Evolutionary conservation across 768 basidiomycete species (phyloP), one percentile per base, ranked within the genome.

Genomic region (Lentinula edodes): DNA sequence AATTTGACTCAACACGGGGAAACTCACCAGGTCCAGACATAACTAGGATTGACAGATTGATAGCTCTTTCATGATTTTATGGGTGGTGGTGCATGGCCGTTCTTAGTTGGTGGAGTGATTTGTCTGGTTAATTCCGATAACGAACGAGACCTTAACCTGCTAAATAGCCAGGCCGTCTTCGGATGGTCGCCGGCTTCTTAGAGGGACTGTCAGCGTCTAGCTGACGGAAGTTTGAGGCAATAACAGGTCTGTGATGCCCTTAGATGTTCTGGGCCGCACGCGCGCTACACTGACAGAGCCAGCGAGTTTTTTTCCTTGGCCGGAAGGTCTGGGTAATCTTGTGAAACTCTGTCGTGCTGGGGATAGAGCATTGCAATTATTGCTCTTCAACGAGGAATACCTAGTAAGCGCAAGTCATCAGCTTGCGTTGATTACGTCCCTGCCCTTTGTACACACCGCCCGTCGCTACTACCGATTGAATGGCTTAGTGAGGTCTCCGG

Each of bases 101-200:
- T 89, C 86, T 88, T 89, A 88, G 87, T 89, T 89, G 83, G 85
- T 78, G 88, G 88, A 91, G 89, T 90, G 90, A 91, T 90, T 91
- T 91, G 90, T 91, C 90, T 91, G 90, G 89, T 90, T 91, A 90
- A 91, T 90, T 90, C 87, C 84, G 88, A 91, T 90, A 90, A 90
- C 84, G 85, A 91, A 89, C 83, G 88, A 91, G 88, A 91, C 89
- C 87, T 89, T 88, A 86, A 87, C 87, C 86, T 89, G 88, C 89
- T 90, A 88, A 90, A 89, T 91, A 90, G 88, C 81, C 87, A 79
- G 84, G 83, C 81, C 75, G 83, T 80, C 85, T 84, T 83, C 80
- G 66, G 87, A 82, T 86, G 85, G 85, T 82, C 81, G 80, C 76
- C 68, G 83, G 81, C 87, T 89, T 81, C 23, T 23, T 23, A 23